Base-by-base conservation (phyloP, 73 alveolate species). In the Uronychia setigera region DNA sequence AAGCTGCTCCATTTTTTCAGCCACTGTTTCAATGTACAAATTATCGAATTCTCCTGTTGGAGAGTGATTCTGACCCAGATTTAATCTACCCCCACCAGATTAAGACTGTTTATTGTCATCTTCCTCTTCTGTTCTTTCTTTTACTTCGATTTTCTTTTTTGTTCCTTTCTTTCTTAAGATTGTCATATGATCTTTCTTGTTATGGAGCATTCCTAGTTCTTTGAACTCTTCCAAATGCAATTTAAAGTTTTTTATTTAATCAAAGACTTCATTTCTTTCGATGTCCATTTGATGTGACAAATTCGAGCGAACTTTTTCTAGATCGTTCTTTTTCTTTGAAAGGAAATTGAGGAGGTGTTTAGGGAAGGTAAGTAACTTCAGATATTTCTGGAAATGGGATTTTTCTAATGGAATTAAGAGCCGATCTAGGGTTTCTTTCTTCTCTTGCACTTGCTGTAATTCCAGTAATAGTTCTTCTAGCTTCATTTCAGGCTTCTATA, bases 221-320 rank as follows among this genome's bases (percentile, higher is more conserved):
- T 85, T 90, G 92, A 85, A 90, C 28, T 78, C 87, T 30, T 90
- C 91, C 14, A 90, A 74, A 1, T 85, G 76, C 29, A 80, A 81
- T 76, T 86, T 79, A 33, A 59, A 87, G 59, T 33, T 78, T 46
- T 79, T 80, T 1, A 46, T 46, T 19, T 46, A 19, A 19, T 19
- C 19, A 5, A 11, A 11, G 67, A 46, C 59, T 30, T 35, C 77
- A 29, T 85, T 86, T 31, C 57, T 77, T 74, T 85, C 91, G 58
- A n/a, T 59, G 58, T 76, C 59, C 91, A 85, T 85, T 46, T 77
- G 31, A 59, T 76, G 86, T 28, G 81, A 34, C 1, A 85, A 76
- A 26, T 80, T 46, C n/a, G 30, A 32, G 76, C 91, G 76, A 35
- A 77, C 91, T 35, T 76, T 85, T 57, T 85, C 91, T 13, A 85